Evolutionary conservation across 208 protist genomes (phyloP).

Genomic region (Acanthamoeba polyphaga): DNA sequence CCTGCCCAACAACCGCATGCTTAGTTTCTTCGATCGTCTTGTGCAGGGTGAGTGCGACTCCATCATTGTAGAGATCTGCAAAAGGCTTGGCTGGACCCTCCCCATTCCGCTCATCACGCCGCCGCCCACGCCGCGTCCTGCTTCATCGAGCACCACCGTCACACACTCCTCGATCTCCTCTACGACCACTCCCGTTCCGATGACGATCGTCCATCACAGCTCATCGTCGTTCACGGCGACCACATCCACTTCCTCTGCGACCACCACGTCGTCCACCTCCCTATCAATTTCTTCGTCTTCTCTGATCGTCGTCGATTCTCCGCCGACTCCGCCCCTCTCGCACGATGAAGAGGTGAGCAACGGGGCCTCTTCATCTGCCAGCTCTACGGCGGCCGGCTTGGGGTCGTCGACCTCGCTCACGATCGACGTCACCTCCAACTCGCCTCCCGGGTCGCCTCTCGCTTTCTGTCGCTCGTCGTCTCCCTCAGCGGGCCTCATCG

Average conservation of each 20-base stretch:
- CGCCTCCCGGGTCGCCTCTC: background rate
- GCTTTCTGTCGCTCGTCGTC: background rate
- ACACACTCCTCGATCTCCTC: background rate
- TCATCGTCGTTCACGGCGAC: background rate
- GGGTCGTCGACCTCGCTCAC: background rate
- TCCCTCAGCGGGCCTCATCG: background rate
- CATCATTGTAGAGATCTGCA: slow-evolving; percentile 12
- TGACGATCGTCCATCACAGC: background rate
- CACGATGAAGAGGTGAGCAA: background rate
- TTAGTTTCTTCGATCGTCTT: background rate
- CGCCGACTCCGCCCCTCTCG: background rate
- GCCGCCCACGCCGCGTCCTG: background rate
- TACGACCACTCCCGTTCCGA: background rate
- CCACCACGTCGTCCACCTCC: background rate
- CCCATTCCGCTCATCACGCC: background rate
- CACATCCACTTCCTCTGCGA: no score
- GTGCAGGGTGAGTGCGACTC: background rate
- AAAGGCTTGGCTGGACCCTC: background rate
- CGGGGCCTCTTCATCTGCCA: background rate
- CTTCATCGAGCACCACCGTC: no score
- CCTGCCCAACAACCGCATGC: no score
- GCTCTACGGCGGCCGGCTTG: background rate
- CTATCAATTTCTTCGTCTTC: background rate
- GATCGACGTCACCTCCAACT: background rate
- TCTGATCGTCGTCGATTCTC: background rate